Evolutionary conservation across 306 rosid species (phyloP).

Genomic region (Cucumis hystrix): DNA sequence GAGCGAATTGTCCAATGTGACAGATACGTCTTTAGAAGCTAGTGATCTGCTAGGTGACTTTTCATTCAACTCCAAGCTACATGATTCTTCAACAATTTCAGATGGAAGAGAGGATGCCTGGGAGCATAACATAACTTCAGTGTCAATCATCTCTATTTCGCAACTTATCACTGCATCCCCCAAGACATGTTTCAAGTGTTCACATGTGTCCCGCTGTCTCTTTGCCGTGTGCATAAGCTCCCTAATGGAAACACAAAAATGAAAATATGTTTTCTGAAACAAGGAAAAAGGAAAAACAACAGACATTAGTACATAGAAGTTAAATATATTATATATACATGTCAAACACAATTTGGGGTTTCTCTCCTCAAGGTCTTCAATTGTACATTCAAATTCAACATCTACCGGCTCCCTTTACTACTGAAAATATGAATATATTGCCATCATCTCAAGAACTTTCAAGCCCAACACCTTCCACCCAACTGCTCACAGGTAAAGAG

Average conservation of each 20-base stretch:
- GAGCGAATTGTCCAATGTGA: slow-evolving; percentile 62
- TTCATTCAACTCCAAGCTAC: slow-evolving; percentile 28
- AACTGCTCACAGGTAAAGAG: neutral
- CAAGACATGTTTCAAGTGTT: slow-evolving; percentile 26
- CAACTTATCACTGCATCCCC: slow-evolving; percentile 45
- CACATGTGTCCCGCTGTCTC: slow-evolving; percentile 54
- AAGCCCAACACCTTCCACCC: neutral
- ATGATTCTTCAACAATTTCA: slow-evolving; percentile 43
- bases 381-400: neutral
- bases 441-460: neutral
- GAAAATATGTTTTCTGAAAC: slow-evolving; percentile 3
- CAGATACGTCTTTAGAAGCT: slow-evolving; percentile 37
- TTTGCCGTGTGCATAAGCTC: slow-evolving; percentile 65
- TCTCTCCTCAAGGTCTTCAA: neutral
- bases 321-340: neutral
- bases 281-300: slow-evolving; percentile 2
- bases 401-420: neutral
- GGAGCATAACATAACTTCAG: slow-evolving; percentile 46
- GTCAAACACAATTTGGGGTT: neutral
- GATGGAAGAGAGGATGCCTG: slow-evolving; percentile 59
- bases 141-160: slow-evolving; percentile 58
- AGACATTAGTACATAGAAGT: neutral
- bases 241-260: slow-evolving; percentile 29
- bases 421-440: neutral
- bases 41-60: slow-evolving; percentile 24